Evolutionary conservation across 306 rosid genomes (phyloP).

Genomic region (Vicia faba): DNA sequence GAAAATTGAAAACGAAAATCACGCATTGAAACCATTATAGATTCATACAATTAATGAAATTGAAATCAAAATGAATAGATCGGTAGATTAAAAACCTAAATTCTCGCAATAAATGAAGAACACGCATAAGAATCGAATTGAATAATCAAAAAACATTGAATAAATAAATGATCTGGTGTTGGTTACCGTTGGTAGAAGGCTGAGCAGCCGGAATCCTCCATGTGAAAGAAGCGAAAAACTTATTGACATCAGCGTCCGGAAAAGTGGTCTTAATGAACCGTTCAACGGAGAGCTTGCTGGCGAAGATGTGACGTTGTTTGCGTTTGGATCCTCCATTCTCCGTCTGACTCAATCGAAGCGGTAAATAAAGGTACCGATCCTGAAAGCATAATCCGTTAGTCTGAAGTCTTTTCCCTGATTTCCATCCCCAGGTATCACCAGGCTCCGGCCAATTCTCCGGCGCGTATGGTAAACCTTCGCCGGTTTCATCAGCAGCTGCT

Average conservation of each 20-base stretch:
- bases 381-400: conserved; percentile 50
- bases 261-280: conserved; percentile 53
- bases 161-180: too few species aligned
- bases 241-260: conserved; percentile 50
- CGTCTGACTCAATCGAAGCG: conserved; percentile 39
- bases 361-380: conserved; percentile 82
- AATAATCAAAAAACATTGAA: not conserved
- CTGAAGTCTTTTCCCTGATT: conserved; percentile 65
- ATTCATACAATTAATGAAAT: not conserved
- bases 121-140: not conserved
- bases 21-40: not conserved
- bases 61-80: not conserved
- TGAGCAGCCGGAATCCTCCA: conserved; percentile 73
- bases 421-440: conserved; percentile 87
- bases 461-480: conserved; percentile 85
- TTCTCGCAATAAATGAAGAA: not conserved
- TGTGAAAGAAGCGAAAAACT: conserved; percentile 66
- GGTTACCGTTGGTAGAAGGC: conserved; percentile 41
- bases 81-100: not conserved
- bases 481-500: conserved; percentile 48
- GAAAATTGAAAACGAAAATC: not conserved
- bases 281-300: conserved; percentile 77
- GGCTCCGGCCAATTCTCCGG: conserved; percentile 80
- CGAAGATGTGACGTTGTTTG: conserved; percentile 42
- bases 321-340: conserved; percentile 23